Base-by-base conservation (phyloP, 345 rosid genomes). In the Hirschfeldia incana region DNA sequence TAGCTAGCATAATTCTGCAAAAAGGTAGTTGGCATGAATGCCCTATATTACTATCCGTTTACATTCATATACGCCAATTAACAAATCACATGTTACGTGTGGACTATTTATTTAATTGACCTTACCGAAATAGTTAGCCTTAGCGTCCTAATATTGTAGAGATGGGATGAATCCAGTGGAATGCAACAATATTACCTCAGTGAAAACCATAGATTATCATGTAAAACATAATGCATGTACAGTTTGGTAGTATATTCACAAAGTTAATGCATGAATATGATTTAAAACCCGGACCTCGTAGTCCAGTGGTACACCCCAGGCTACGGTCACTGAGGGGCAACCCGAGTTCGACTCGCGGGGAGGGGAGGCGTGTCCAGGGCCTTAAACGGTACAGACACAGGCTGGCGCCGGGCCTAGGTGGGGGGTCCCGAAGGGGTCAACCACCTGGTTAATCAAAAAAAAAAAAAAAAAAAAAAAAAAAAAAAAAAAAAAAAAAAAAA, bases 11-110 rank as follows among this genome's bases (percentile, higher is more conserved):
- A 74, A 61, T 61, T 58, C 81, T 76, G 81, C 81, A 81, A 72
- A 53, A 63, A 58, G 78, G 85, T 78, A 51, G 87, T 81, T 81
- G 87, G 76, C 72, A 78, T 81, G 81, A 84, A 79, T 85, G 84
- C 67, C 65, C 67, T 58, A 51, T 49, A 51, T 53, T 58, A 71
- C 67, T 69, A 72, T 72, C 80, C 36, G 59, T 77, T 84, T 80
- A 73, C 36, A 78, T 42, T 59, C 36, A 66, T 65, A 59, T 72
- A 65, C 46, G 26, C 72, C 69, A 44, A 60, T 60, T 28, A 12
- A 66, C 27, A 66, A 32, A 68, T 68, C 75, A 79, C 75, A 68
- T 75, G 79, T 64, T 30, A 67, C 34, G 68, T 30, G 46, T 30
- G 27, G 51, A 64, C 71, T 63, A 64, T 16, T 57, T 49, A 26